These are phyloP conservation scores for Ramichloridium luteum DNA, from an alignment of 2,329 filamentous ascomycete species.

Conservation along the genomic window DNA sequence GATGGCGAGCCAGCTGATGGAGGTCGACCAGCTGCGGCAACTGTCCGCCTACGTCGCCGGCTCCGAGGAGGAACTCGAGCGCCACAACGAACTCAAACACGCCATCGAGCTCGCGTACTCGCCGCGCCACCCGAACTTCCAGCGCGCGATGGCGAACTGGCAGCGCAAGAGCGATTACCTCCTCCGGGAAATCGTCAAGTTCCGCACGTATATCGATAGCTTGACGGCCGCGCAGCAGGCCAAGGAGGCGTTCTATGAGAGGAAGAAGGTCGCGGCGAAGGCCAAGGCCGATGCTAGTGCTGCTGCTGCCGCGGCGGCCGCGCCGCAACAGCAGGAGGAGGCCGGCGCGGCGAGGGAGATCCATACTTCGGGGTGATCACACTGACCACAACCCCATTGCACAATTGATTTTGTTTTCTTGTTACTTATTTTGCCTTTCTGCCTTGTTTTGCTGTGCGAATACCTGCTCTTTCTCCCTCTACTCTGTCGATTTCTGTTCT, in stretches of 20 bases:
- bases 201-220: constrained; percentile 84
- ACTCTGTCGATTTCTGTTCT: no score
- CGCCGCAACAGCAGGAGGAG: constrained; percentile 4
- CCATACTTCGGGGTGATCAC: constrained; percentile 14
- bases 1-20: constrained; percentile 65
- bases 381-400: no score
- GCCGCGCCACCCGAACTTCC: constrained; percentile 65
- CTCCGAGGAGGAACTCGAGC: constrained; percentile 73
- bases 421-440: no score
- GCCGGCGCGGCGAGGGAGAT: constrained; percentile 9
- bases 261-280: constrained; percentile 9
- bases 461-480: no score
- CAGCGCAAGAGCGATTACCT: constrained; percentile 90
- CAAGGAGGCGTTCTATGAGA: constrained; percentile 51
- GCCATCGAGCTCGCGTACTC: constrained; percentile 88
- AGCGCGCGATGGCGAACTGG: constrained; percentile 89
- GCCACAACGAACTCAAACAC: constrained; percentile 76
- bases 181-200: constrained; percentile 89
- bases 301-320: constrained; percentile 2
- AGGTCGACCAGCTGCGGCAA: constrained; percentile 67
- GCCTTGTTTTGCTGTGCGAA: no score
- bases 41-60: constrained; percentile 69
- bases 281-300: constrained; percentile 11
- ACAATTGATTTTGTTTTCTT: no score
- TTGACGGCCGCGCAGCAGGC: constrained; percentile 57